Base-by-base conservation (phyloP, 169 alveolate genomes). In the Plasmodium reichenowi region DNA sequence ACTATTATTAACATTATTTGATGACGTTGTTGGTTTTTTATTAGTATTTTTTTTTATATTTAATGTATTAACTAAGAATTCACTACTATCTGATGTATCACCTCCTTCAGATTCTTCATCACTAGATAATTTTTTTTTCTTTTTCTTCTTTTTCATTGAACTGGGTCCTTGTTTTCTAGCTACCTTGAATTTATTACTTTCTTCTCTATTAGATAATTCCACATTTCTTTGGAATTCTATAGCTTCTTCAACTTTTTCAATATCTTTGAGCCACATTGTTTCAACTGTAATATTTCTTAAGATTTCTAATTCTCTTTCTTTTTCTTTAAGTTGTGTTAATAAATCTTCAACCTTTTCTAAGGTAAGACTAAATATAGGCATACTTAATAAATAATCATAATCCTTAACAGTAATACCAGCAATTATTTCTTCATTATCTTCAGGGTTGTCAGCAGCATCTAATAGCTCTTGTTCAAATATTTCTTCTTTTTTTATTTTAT, bases 361-460 rank as follows among this genome's bases (percentile, higher is more conserved):
- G 7, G 99, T 98, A 29, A 98, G 95, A 59, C 97, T 95, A 97
- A 98, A 97, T 76, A 98, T 94, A 24, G 99, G 98, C 99, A 98
- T 96, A 48, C 97, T 96, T 48, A 98, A 95, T 76, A 98, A 94
- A 87, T 98, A 98, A 93, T 98, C 99, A 95, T 95, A 98, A 88
- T 96, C 98, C 43, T 76, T 45, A 13, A 87, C 64, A 45, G 93
- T 24, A 43, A 87, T 43, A n/a, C 93, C 93, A 20, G 88, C 78
- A 29, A 93, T 92, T 2, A 80, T 83, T 54, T 89, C 92, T 50
- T 80, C 95, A 24, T 71, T 75, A 60, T 71, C 83, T n/a, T 74
- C 78, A 26, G 76, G 71, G 26, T 89, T 70, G 29, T 88, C 88
- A 24, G 76, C 74, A 29, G 72, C 3, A 6, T 74, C 85, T 24